Base-by-base conservation (phyloP, 208 protist genomes). In the Endotrypanum monterogeii region DNA sequence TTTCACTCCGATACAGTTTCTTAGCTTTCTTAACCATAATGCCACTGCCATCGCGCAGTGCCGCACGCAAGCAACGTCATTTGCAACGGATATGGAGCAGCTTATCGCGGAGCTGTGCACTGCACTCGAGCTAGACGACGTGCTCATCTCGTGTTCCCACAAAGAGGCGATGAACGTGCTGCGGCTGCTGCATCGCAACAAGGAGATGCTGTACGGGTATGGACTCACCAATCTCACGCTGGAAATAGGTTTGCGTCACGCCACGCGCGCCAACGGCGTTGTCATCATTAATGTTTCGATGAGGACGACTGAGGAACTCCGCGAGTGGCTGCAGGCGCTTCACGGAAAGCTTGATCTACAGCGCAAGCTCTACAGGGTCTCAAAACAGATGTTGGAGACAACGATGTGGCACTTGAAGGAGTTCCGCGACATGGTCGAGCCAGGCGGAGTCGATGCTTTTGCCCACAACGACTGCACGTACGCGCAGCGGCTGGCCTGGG, bases 81-180 rank as follows among this genome's bases (percentile, higher is more conserved):
- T 94, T 66, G 91, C 92, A 5, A 85, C 65, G 37, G 75, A 81
- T n/a, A 78, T 96, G 41, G 94, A 98, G 80, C 73, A 78, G 69
- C 84, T 95, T 41, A 95, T 98, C 66, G 73, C 86, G 32, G 90
- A 95, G 76, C 71, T 98, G 39, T 93, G 88, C 83, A 84, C 69
- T 23, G 79, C 83, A 9, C 81, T 93, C 12, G 86, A 89, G 58
- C 60, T 95, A 48, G 94, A 98, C 57, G 94, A 98, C 75, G 79
- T 98, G n/a, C 86, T 98, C 63, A 88, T 98, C 67, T 98, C 94
- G 20, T 98, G 94, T 69, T 87, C 88, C 23, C 94, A 98, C 82
- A 79, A 78, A 35, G 86, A 89, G 32, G 90, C 94, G 0, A 46
- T 92, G 56, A 39, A 71, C 52, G 70, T 84, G 48, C 79, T 98